Base-by-base conservation (phyloP, 2,329 filamentous ascomycete species). In the Albifimbria verrucaria region DNA sequence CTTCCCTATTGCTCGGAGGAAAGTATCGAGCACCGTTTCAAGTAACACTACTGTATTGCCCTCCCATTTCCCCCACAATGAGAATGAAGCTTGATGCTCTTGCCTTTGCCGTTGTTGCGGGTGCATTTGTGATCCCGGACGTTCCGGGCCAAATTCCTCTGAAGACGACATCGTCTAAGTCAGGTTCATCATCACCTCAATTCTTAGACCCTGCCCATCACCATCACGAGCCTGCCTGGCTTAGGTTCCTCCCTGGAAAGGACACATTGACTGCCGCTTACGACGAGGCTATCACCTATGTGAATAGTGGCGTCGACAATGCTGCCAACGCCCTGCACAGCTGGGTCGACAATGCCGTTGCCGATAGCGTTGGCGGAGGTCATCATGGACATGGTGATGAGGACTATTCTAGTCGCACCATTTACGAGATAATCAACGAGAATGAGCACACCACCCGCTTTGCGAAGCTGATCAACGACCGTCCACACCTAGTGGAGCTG, bases 391-490 rank as follows among this genome's bases (percentile, higher is more conserved):
- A 39, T 15, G 32, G 18, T 39, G 32, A 39, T 12, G 15, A 67
- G 32, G 59, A 68, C n/a, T 73, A 74, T 56, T 76, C 82, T 6
- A 88, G 91, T 65, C 72, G 80, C 65, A 95, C 91, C 20, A 82
- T 96, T 44, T 96, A 92, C 71, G 77, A 96, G 69, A 74, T 92
- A 55, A 90, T 96, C 68, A 76, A 81, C n/a, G 74, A 81, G 62
- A 88, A 82, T 74, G 88, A 92, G 63, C 81, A 90, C 71, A 92
- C 90, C 1, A 88, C 83, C 48, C 88, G 86, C 68, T 87, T 96
- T 44, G 85, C 87, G 24, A 82, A 87, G 65, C 75, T 92, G n/a
- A 80, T 96, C 60, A 79, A 88, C 56, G 79, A 91, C 55, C 86
- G 89, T 65, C 79, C 85, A 1, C 83, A 90, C 50, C 74, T 96